phyloP scores from a whole-genome alignment of 1,284 basidiomycete genomes.

The Tilletia caries region DNA sequence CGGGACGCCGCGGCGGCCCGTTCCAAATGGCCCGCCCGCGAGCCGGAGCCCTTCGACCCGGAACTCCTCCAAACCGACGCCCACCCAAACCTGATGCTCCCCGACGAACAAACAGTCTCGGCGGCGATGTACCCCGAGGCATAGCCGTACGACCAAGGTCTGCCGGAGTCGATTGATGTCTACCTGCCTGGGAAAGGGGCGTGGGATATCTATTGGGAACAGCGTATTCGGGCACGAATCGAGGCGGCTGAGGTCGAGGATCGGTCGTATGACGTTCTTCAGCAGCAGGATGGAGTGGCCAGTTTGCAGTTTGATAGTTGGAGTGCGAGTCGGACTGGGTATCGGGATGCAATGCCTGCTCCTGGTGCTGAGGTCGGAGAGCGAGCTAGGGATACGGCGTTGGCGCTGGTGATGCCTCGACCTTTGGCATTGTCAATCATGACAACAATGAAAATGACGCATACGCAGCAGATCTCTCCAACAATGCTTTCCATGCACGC shows the following conservation, averaged over 20 bases:
- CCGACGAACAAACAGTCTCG: constrained; percentile 10
- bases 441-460: background rate
- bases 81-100: constrained; percentile 9
- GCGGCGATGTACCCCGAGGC: constrained; percentile 27
- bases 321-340: background rate
- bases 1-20: constrained; percentile 1
- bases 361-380: background rate
- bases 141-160: constrained; percentile 23
- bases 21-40: constrained; percentile 6
- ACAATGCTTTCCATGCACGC: background rate
- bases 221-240: background rate
- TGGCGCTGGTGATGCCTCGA: constrained; percentile 9
- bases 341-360: background rate
- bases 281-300: no score
- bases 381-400: background rate
- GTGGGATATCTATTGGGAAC: constrained; percentile 33
- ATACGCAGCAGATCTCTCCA: no score
- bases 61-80: constrained; percentile 18
- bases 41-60: constrained; percentile 24
- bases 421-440: constrained; percentile 2
- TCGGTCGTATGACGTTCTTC: background rate
- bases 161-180: constrained; percentile 44
- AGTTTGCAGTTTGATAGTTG: background rate
- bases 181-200: constrained; percentile 42
- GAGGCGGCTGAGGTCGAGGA: background rate